Base-by-base conservation (phyloP, 2,329 filamentous ascomycete genomes). In the Aspergillus flavus region DNA sequence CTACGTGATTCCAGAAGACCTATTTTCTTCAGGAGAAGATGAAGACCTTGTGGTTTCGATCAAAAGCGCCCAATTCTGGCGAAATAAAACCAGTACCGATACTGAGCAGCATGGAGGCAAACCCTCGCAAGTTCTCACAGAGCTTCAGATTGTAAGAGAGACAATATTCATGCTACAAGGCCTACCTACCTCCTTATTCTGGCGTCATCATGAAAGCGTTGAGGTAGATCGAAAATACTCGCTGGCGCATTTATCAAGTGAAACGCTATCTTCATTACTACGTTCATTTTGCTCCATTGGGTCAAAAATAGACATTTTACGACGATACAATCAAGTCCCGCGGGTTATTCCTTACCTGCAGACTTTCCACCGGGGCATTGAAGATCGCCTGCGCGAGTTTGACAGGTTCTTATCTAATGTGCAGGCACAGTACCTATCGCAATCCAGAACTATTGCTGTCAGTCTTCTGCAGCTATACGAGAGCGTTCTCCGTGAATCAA, bases 141-240 rank as follows among this genome's bases (percentile, higher is more conserved):
- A 97, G 73, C 81, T 91, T 1, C 88, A 94, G 66, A 81, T 89
- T 12, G 80, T 94, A 30, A 87, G 93, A 55, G 93, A 98, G 72
- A 86, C 88, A 0, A 81, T 97, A 0, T 94, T 92, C 71, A 96
- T 97, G 92, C 84, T 98, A 0, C 86, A 88, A 59, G 94, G 94
- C 0, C 80, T 95, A 4, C 85, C 89, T 6, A 94, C 91, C 2
- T 89, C 88, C 1, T 73, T 97, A 1, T 97, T 94, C 70, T 67
- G 76, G 80, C 68, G 73, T 59, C 36, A 75, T 23, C 73, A 77
- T 41, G 68, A 72, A 41, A 66, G 63, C 4, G 67, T 80, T n/a
- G 71, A 73, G 62, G 68, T 81, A 48, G 78, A 81, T 57, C 69
- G 76, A 28, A 73, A 73, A 60, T 80, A 80, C 68, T 68, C 66